These are phyloP conservation scores for Beverwykella pulmonaria DNA, from an alignment of 495 filamentous ascomycete species.

Conservation along the genomic window DNA sequence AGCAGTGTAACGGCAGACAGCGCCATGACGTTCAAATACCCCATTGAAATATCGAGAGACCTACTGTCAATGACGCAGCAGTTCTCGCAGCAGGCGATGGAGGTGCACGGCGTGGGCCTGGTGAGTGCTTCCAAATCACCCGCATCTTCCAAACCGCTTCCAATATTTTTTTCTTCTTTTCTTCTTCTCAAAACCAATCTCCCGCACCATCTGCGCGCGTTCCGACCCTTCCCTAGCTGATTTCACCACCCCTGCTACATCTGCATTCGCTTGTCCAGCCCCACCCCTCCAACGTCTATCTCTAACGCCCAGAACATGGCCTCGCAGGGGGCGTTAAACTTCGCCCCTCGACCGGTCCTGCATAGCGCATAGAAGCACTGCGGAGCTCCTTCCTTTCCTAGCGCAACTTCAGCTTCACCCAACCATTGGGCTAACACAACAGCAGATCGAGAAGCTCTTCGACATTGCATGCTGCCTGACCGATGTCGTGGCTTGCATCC, in stretches of 20 bases:
- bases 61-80: slow-evolving; percentile 66
- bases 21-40: slow-evolving; percentile 68
- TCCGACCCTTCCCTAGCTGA: slow-evolving; percentile 9
- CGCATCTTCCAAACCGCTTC: not conserved
- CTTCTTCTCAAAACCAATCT: not conserved
- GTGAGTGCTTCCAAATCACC: slow-evolving; percentile 50
- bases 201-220: not conserved
- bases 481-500: slow-evolving; percentile 70
- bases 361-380: slow-evolving; percentile 1
- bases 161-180: not conserved
- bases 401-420: not conserved
- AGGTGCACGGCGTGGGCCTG: slow-evolving; percentile 71
- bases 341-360: not conserved
- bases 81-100: slow-evolving; percentile 66
- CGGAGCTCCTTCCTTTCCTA: not conserved
- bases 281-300: slow-evolving; percentile 15
- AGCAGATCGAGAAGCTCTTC: slow-evolving; percentile 73
- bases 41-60: slow-evolving; percentile 71
- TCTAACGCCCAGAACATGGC: slow-evolving; percentile 1
- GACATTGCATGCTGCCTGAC: slow-evolving; percentile 72
- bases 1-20: slow-evolving; percentile 55
- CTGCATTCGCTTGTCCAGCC: slow-evolving; percentile 1
- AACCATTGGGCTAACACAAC: slow-evolving; percentile 26
- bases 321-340: not conserved
- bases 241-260: slow-evolving; percentile 5